Base-by-base conservation (phyloP, 2,329 filamentous ascomycete species). In the Colletotrichum tropicicola region DNA sequence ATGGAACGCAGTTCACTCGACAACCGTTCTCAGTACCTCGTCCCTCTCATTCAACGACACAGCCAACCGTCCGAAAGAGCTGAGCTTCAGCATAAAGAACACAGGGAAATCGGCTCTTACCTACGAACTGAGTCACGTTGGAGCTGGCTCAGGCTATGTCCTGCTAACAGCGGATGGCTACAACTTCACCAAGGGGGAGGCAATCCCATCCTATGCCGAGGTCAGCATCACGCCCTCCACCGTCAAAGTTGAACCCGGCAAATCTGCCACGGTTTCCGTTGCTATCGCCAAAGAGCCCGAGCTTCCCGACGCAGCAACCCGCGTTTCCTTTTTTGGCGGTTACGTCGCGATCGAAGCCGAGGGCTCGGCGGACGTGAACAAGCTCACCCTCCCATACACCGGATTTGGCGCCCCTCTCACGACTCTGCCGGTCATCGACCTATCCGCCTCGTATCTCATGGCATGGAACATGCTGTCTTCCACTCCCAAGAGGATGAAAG, bases 11-110 rank as follows among this genome's bases (percentile, higher is more conserved):
- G 72, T 78, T 12, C 72, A 78, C 45, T 69, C 75, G 2, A 74
- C 68, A 1, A 77, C 74, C 2, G 53, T 73, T 6, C 68, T 81
- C 32, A 72, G 72, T 32, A 72, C 74, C 1, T 71, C 72, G 10
- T 75, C 72, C 27, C 70, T 81, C 21, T 71, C 74, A 12, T 77
- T 81, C 65, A 81, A 81, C 55, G 79, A 81, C 61, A 80, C 77
- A 10, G 70, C 73, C 39, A 70, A 80, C 66, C 74, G 80, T 51
- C 69, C 69, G 15, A 63, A 68, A 3, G 67, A 55, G 12, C 70
- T 74, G 17, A 72, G 70, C 43, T 76, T 81, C 59, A 74, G 70
- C 37, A 74, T 81, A 65, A 73, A 70, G 51, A 81, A 81, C 68
- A 72, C 70, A 6, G 77, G 73, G 25, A 68, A 65, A 21, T 65